Conservation (phyloP, 2,329 filamentous ascomycete genomes). For the Claviceps maximensis region DNA sequence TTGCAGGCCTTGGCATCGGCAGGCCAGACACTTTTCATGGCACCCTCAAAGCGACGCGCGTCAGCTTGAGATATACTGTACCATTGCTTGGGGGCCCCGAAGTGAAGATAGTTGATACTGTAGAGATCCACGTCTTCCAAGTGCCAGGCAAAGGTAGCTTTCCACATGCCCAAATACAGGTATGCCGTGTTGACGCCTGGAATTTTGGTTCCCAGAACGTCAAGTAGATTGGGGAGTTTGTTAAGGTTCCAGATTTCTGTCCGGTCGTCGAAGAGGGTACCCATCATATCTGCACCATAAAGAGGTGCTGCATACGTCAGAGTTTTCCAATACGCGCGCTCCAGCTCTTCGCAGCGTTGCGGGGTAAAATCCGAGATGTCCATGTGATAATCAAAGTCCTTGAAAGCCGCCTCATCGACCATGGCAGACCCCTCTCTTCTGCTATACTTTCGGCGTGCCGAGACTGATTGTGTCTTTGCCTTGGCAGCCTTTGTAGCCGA, state of each 20-base stretch:
- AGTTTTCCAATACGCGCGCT: slow-evolving; percentile 94
- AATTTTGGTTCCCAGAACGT: slow-evolving; percentile 88
- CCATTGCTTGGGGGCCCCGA: slow-evolving; percentile 97
- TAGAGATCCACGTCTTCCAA: slow-evolving; percentile 96
- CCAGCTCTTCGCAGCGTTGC: slow-evolving; percentile 86
- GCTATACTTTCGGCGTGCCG: slow-evolving; percentile 77
- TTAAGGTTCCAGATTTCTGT: slow-evolving; percentile 87
- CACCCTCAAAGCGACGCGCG: slow-evolving; percentile 79
- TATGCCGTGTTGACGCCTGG: slow-evolving; percentile 98
- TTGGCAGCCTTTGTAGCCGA: slow-evolving; percentile 37
- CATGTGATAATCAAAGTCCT: slow-evolving; percentile 81
- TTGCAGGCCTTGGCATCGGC: slow-evolving; percentile 89
- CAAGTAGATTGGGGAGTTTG: slow-evolving; percentile 82
- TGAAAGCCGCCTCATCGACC: slow-evolving; percentile 82
- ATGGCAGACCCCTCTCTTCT: slow-evolving; percentile 62
- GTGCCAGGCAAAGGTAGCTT: slow-evolving; percentile 98
- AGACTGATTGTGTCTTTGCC: slow-evolving; percentile 59
- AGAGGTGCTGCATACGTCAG: slow-evolving; percentile 88
- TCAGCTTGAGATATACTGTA: slow-evolving; percentile 98
- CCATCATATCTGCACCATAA: slow-evolving; percentile 93
- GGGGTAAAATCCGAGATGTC: slow-evolving; percentile 78
- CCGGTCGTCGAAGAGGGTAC: slow-evolving; percentile 80
- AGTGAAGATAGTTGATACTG: slow-evolving; percentile 99
- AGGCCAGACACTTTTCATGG: slow-evolving; percentile 93
- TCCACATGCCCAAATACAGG: slow-evolving; percentile 98